A percentile compares a stretch with the other conserved stretches of the same genome.
phyloP scores from a whole-genome alignment of 495 filamentous ascomycete genomes.

The Clavariopsis aquatica region DNA sequence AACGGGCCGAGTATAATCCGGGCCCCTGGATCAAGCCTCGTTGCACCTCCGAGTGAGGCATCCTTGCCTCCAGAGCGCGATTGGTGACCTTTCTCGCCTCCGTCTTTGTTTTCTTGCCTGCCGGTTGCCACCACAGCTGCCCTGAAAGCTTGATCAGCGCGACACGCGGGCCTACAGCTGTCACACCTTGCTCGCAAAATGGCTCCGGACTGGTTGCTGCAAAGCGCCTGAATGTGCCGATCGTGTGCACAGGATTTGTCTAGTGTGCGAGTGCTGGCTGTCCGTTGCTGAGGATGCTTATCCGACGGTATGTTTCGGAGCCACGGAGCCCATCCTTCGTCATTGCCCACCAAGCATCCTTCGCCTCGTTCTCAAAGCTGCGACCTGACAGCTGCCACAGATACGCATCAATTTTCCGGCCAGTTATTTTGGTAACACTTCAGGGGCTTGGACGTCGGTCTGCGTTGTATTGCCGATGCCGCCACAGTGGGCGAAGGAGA shows the following conservation, averaged over 20 bases:
- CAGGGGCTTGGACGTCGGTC: no score
- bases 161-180: background rate
- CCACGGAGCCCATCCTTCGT: slow-evolving; percentile 12
- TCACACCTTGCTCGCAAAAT: slow-evolving; percentile 12
- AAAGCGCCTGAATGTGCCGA: slow-evolving; percentile 18
- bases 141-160: slow-evolving; percentile 4
- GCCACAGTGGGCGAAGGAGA: no score
- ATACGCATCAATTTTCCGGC: no score
- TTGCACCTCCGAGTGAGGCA: slow-evolving; percentile 6
- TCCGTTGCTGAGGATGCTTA: slow-evolving; percentile 2
- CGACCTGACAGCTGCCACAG: background rate
- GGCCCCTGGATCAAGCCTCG: slow-evolving; percentile 1
- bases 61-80: slow-evolving; percentile 1
- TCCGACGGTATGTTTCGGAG: slow-evolving; percentile 25
- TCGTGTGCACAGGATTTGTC: background rate
- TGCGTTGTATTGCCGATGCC: no score
- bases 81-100: slow-evolving; percentile 24
- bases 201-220: slow-evolving; percentile 13
- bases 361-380: background rate
- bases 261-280: background rate
- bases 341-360: background rate
- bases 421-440: no score
- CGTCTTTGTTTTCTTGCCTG: slow-evolving; percentile 2
- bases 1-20: slow-evolving; percentile 3
- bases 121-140: slow-evolving; percentile 11